Base-by-base conservation (phyloP, 148 eudicot species). In the Silene uniflora region DNA sequence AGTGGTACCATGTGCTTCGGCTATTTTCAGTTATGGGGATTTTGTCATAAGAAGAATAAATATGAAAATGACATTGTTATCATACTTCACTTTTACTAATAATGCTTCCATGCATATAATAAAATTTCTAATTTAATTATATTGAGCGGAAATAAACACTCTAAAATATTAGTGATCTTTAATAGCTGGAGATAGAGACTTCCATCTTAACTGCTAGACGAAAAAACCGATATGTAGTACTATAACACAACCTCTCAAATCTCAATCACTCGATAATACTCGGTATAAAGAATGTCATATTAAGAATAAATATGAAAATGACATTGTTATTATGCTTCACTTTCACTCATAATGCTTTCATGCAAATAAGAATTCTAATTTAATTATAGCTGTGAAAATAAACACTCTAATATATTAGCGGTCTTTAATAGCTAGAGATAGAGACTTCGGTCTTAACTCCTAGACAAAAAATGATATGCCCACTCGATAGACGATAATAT, bases 1-100 rank as follows among this genome's bases (percentile, higher is more conserved):
- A 47, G 62, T 24, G 56, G 62, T 68, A 3, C 47, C 78, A 79
- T 79, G 78, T 79, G 82, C 54, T 74, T 29, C 78, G 66, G 69
- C 61, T 69, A 42, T 70, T 68, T 52, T 8, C 62, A 25, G 23
- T 73, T 62, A 69, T 49, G 73, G 73, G 32, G 22, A 39, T 32
- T 32, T 32, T 32, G 35, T 32, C 35, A 32, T 32, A 32, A 27
- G 2, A 44, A 69, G 16, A 69, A 8, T 69, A 44, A 47, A 18
- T 44, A n/a, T 44, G 56, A 69, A 46, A 66, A 32, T 66, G 44
- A 18, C 47, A 29, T 66, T 35, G 69, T 35, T 66, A 18, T 35
- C 35, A 35, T 49, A 2, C 17, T 49, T 49, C 17, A 49, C 17
- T 49, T 49, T 10, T 17, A 39, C 44, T 6, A 32, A 32, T 32